Percentiles rank a stretch among this genome's conserved stretches.
Conservation (phyloP, 2,329 filamentous ascomycete genomes). For the Acrocalymma vagum region DNA sequence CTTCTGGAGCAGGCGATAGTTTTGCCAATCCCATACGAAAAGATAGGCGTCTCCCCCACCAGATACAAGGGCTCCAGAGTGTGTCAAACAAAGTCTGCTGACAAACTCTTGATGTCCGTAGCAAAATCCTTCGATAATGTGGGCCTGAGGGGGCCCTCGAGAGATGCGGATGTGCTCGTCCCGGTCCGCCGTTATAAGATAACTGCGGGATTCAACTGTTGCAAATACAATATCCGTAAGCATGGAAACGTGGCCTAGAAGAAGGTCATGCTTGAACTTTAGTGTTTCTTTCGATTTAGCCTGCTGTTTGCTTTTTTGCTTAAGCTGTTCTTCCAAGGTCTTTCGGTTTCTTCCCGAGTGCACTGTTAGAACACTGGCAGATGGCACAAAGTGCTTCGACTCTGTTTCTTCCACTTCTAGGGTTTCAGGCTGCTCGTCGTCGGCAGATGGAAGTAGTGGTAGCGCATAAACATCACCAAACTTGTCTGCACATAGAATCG, state of each 20-base stretch:
- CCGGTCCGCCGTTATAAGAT: slow-evolving; percentile 73
- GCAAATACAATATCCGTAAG: slow-evolving; percentile 76
- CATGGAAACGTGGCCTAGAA: slow-evolving; percentile 95
- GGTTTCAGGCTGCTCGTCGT: slow-evolving; percentile 37
- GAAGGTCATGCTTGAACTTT: slow-evolving; percentile 76
- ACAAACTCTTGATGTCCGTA: slow-evolving; percentile 89
- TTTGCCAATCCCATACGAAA: slow-evolving; percentile 83
- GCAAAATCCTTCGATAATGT: slow-evolving; percentile 90
- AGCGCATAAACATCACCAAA: slow-evolving; percentile 96
- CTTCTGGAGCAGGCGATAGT: slow-evolving; percentile 62
- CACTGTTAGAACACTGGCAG: slow-evolving; percentile 67
- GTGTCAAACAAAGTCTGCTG: slow-evolving; percentile 74
- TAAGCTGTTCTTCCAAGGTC: slow-evolving; percentile 65
- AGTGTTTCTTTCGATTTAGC: slow-evolving; percentile 58
- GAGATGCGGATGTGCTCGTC: slow-evolving; percentile 91
- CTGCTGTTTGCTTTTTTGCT: slow-evolving; percentile 50
- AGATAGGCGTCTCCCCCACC: slow-evolving; percentile 86
- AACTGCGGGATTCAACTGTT: slow-evolving; percentile 60
- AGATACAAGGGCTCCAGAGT: slow-evolving; percentile 75
- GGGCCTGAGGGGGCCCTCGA: slow-evolving; percentile 79
- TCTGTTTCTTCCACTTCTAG: slow-evolving; percentile 25
- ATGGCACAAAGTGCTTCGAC: slow-evolving; percentile 55
- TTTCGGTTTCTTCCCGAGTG: slow-evolving; percentile 68
- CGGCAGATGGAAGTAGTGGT: slow-evolving; percentile 67
- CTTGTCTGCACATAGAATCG: slow-evolving; percentile 88